These are phyloP conservation scores for Fraxinus paxiana DNA, from an alignment of 305 asterid genomes.

Conservation along the genomic window DNA sequence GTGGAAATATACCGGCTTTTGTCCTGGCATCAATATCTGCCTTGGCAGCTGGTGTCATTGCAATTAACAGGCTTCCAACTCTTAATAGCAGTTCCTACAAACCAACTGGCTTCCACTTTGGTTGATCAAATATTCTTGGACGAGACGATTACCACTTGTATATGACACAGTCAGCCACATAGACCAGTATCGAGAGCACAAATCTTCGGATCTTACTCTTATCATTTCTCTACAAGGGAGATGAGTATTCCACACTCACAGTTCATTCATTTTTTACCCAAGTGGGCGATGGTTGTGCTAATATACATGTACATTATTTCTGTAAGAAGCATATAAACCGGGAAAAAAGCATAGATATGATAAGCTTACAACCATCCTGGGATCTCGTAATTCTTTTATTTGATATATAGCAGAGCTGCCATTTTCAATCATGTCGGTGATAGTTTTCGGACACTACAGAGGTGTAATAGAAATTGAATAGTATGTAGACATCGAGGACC, in stretches of 20 bases:
- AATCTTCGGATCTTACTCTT: not conserved
- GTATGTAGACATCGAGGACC: not conserved
- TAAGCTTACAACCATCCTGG: not conserved
- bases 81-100: conserved; percentile 56
- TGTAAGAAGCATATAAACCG: not conserved
- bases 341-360: not conserved
- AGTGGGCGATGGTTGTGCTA: not conserved
- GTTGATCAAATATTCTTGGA: conserved; percentile 37
- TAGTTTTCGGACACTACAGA: not conserved
- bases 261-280: not conserved
- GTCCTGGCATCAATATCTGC: conserved; percentile 76
- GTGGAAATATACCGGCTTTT: conserved; percentile 95
- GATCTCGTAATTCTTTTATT: not conserved
- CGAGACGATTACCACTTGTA: not conserved
- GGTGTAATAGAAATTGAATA: not conserved
- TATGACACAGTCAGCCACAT: not conserved
- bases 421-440: not conserved
- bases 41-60: conserved; percentile 74
- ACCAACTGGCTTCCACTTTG: conserved; percentile 83
- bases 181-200: not conserved
- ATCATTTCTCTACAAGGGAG: not conserved
- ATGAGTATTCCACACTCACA: not conserved
- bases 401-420: not conserved
- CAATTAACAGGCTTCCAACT: conserved; percentile 64
- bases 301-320: not conserved